These are phyloP conservation scores for Saccharomyces cerevisiae DNA, from an alignment of 805 yeast genomes.

Conservation along the genomic window DNA sequence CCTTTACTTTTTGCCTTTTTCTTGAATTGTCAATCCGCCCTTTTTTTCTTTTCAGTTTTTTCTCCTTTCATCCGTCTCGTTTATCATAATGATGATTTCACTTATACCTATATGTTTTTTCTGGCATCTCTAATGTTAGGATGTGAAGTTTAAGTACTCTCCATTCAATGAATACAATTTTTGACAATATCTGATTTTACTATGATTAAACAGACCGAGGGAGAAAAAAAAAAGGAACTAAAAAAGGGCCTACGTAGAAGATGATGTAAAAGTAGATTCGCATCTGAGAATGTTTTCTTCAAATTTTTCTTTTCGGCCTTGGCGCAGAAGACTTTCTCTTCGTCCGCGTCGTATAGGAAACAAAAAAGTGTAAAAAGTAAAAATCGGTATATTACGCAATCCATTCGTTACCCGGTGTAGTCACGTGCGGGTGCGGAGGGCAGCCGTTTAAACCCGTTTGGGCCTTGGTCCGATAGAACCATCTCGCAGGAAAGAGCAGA, in stretches of 20 bases:
- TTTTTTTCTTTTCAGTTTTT: not conserved
- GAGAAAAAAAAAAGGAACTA: not conserved
- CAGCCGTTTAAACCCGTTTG: not conserved
- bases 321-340: not conserved
- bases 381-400: not conserved
- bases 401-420: not conserved
- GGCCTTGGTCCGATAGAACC: not conserved
- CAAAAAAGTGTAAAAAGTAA: not conserved
- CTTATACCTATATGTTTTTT: conserved; percentile 39
- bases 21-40: not conserved
- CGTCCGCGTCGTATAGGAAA: not conserved
- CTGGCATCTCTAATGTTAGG: conserved; percentile 94
- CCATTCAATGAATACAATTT: conserved; percentile 73
- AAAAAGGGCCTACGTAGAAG: not conserved
- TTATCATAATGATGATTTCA: conserved; percentile 21
- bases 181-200: conserved; percentile 38
- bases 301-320: not conserved
- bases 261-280: not conserved
- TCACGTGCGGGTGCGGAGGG: not conserved
- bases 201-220: not conserved
- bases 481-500: not conserved
- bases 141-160: conserved; percentile 41
- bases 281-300: not conserved
- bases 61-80: not conserved
- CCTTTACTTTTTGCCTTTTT: not conserved